Conservation (phyloP, 495 filamentous ascomycete species). For the Aspergillus homomorphus region DNA sequence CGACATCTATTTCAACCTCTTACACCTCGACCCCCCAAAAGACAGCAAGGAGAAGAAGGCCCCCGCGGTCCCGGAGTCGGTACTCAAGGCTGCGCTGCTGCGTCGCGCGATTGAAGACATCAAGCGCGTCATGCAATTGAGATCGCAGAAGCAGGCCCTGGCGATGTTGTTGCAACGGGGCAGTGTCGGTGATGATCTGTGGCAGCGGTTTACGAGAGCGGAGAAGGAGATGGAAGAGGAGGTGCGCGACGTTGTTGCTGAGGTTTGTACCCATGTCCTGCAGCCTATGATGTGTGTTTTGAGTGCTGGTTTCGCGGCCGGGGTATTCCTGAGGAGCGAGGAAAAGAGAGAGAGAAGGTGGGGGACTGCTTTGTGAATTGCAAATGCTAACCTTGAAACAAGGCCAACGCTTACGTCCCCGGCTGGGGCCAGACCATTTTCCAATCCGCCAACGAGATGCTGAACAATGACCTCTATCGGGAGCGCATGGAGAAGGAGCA, state of each 20-base stretch:
- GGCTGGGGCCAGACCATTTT: conserved; percentile 94
- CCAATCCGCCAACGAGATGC: conserved; percentile 86
- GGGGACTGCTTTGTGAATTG: too few species aligned
- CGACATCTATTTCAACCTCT: conserved; percentile 88
- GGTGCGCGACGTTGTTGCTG: conserved; percentile 84
- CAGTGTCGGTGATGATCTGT: conserved; percentile 92
- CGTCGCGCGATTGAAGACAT: conserved; percentile 90
- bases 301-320: too few species aligned
- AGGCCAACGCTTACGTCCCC: conserved; percentile 84
- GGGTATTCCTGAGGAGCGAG: too few species aligned
- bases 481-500: conserved; percentile 63
- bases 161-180: conserved; percentile 79
- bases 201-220: conserved; percentile 84
- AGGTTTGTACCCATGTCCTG: conserved; percentile 65
- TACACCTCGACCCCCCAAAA: conserved; percentile 71
- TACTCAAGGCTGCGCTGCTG: conserved; percentile 87
- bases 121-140: conserved; percentile 78
- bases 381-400: not conserved
- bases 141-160: conserved; percentile 80
- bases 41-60: conserved; percentile 58
- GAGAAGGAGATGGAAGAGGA: conserved; percentile 99
- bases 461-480: conserved; percentile 62
- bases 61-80: conserved; percentile 74
- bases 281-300: too few species aligned
- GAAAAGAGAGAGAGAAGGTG: too few species aligned